phyloP scores from a whole-genome alignment of 2,329 filamentous ascomycete species.

The Cercospora sp. region DNA sequence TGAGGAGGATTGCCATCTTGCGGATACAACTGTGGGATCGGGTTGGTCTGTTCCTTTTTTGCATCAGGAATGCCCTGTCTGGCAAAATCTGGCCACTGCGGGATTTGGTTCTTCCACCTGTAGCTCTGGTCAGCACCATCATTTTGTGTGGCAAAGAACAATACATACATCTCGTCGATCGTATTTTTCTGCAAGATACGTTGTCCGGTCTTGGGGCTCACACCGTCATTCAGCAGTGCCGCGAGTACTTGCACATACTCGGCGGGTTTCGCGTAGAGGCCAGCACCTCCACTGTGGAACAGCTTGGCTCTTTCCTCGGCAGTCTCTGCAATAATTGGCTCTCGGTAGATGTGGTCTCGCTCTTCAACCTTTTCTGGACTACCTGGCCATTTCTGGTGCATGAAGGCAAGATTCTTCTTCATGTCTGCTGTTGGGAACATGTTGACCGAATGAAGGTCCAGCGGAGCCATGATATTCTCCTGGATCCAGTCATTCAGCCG shows the following conservation, averaged over 20 bases:
- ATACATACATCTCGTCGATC: constrained; percentile 62
- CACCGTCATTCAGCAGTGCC: constrained; percentile 64
- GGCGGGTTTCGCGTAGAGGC: constrained; percentile 58
- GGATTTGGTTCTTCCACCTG: constrained; percentile 57
- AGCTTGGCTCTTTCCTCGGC: constrained; percentile 47
- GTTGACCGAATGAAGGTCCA: constrained; percentile 52
- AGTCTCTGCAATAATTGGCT: constrained; percentile 48
- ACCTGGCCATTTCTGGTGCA: constrained; percentile 55
- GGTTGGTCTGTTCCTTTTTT: constrained; percentile 39
- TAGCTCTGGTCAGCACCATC: constrained; percentile 57
- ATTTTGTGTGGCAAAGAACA: constrained; percentile 39
- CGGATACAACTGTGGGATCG: constrained; percentile 43
- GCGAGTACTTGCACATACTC: constrained; percentile 65
- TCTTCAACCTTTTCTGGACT: constrained; percentile 28
- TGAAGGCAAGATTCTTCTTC: constrained; percentile 56
- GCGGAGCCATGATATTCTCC: constrained; percentile 49
- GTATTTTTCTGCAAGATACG: constrained; percentile 58
- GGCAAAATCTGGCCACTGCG: constrained; percentile 40
- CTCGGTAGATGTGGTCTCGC: constrained; percentile 54
- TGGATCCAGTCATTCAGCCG: constrained; percentile 50
- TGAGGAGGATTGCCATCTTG: constrained; percentile 53
- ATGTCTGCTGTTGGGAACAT: constrained; percentile 60
- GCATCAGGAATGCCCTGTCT: constrained; percentile 36
- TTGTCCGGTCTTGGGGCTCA: constrained; percentile 55
- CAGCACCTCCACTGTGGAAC: constrained; percentile 63